Evolutionary conservation across 2,329 filamentous ascomycete species (phyloP).

Genomic region (Kalaharituber pfeilii): DNA sequence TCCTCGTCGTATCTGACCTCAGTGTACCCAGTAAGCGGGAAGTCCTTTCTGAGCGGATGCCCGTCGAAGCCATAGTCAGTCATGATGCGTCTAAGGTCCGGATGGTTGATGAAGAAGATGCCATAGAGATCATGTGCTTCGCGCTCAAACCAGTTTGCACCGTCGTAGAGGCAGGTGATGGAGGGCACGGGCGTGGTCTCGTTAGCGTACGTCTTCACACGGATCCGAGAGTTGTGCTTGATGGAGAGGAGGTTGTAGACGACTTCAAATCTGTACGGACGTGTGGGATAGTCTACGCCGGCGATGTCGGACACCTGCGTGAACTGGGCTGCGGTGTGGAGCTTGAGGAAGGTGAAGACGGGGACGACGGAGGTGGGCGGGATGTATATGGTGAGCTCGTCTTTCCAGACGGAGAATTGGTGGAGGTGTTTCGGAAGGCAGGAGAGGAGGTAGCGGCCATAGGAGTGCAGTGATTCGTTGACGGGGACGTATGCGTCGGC

Average conservation of each 20-base stretch:
- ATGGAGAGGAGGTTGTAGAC: conserved; percentile 96
- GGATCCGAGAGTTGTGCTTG: conserved; percentile 87
- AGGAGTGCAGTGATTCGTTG: conserved; percentile 74
- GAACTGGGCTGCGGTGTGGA: conserved; percentile 94
- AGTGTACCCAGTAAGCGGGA: conserved; percentile 93
- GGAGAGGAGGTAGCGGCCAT: conserved; percentile 91
- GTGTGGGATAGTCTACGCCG: conserved; percentile 85
- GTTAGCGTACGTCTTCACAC: conserved; percentile 97
- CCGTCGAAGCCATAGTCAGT: conserved; percentile 99
- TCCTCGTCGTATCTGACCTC: conserved; percentile 97
- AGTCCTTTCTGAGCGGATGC: conserved; percentile 92
- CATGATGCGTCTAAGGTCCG: conserved; percentile 93
- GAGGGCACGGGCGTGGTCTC: conserved; percentile 87
- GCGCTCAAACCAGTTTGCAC: conserved; percentile 96
- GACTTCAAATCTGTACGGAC: conserved; percentile 89
- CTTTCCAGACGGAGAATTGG: conserved; percentile 99
- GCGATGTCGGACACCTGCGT: conserved; percentile 88
- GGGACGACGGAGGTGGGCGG: conserved; percentile 74
- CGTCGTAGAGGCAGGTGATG: conserved; percentile 71
- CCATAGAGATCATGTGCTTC: conserved; percentile 97
- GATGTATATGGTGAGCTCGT: conserved; percentile 91
- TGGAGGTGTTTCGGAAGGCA: conserved; percentile 96
- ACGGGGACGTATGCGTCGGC: conserved; percentile 83
- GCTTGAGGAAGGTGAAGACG: conserved; percentile 86
- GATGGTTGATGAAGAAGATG: conserved; percentile 90